A percentile compares a stretch with the other conserved stretches of the same genome.
Conservation (phyloP, 106 monocot genomes). For the Phalaenopsis aphrodite region DNA sequence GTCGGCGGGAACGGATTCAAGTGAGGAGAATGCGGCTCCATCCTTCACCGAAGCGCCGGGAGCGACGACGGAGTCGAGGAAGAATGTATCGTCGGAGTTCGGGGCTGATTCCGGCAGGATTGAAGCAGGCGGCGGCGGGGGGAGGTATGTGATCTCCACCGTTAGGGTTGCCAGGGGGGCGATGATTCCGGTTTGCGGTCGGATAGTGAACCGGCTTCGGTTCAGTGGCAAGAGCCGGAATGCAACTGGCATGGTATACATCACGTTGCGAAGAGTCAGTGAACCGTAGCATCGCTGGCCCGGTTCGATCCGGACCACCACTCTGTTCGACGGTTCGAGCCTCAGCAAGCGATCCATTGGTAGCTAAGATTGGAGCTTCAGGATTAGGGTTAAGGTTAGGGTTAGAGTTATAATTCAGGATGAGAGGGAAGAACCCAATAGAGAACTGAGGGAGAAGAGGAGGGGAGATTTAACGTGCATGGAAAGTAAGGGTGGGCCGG, state of each 20-base stretch:
- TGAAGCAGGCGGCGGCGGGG: not conserved
- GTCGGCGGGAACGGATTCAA: conserved; percentile 33
- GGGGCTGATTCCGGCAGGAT: conserved; percentile 16
- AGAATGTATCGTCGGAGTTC: conserved; percentile 24
- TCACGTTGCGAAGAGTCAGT: conserved; percentile 43
- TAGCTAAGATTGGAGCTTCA: not conserved
- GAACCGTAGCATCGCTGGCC: conserved; percentile 28
- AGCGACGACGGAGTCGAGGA: conserved; percentile 40
- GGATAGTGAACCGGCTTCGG: conserved; percentile 20
- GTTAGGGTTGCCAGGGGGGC: conserved; percentile 30
- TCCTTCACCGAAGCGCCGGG: conserved; percentile 33
- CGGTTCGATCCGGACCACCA: conserved; percentile 29
- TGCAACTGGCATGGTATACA: conserved; percentile 63
- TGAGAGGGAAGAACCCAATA: not conserved
- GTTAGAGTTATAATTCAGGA: not conserved
- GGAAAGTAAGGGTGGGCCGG: not conserved
- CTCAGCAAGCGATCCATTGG: conserved; percentile 41
- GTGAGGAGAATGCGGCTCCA: not conserved
- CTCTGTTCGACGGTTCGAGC: conserved; percentile 39
- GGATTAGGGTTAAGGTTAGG: not conserved
- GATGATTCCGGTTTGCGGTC: conserved; percentile 47
- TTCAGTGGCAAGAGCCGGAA: conserved; percentile 33
- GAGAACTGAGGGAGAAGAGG: not conserved
- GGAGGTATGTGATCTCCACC: conserved; percentile 28
- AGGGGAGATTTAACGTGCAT: no score